Evolutionary conservation across 2,329 filamentous ascomycete genomes (phyloP).

Genomic region (Aspergillus sp.): DNA sequence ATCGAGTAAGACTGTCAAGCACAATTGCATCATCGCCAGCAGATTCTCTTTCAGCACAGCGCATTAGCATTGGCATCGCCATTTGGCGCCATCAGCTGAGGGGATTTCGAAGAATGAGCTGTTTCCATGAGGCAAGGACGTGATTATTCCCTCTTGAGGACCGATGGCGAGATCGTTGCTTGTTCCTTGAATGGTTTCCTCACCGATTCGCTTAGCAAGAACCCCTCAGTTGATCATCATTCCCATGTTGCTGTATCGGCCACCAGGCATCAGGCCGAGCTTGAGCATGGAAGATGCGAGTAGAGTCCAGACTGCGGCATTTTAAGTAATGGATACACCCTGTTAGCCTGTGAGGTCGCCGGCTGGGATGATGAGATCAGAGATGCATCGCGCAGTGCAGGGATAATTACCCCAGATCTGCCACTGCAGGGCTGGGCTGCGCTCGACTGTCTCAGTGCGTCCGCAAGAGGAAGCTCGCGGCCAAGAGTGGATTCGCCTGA

Average conservation of each 20-base stretch:
- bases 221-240: not conserved
- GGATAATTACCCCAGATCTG: constrained; percentile 5
- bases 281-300: not conserved
- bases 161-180: not conserved
- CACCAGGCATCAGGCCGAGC: not conserved
- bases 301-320: not conserved
- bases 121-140: not conserved
- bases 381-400: not conserved
- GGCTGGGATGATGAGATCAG: not conserved
- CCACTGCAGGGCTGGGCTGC: not conserved
- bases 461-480: not conserved
- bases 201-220: not conserved
- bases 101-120: not conserved
- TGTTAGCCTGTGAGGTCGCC: not conserved
- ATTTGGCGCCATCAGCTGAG: constrained; percentile 12
- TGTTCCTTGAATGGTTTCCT: not conserved
- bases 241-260: not conserved
- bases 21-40: constrained; percentile 17
- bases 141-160: not conserved
- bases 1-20: not conserved
- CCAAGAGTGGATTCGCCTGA: not conserved
- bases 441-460: not conserved
- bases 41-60: not conserved
- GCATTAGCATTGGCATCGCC: not conserved
- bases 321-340: not conserved